These are phyloP conservation scores for Syzygium grande DNA, from an alignment of 345 rosid species.

Conservation along the genomic window DNA sequence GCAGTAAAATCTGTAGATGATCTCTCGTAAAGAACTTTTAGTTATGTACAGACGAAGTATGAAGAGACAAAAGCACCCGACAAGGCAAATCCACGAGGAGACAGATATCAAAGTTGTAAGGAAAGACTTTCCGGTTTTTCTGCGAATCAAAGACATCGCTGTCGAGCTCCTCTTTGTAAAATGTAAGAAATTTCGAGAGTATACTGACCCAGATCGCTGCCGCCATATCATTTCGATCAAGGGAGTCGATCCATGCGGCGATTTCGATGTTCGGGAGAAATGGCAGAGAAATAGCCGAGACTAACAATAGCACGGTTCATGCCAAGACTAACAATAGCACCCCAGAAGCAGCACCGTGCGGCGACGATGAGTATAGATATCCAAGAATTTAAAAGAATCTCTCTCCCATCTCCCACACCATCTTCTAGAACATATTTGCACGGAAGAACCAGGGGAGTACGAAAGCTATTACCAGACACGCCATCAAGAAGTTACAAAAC, in stretches of 20 bases:
- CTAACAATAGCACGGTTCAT: neutral
- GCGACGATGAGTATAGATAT: neutral
- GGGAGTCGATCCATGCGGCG: neutral
- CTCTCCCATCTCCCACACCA: neutral
- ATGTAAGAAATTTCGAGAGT: neutral
- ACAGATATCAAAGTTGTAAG: neutral
- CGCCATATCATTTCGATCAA: neutral
- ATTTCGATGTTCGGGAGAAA: neutral
- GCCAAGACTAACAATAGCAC: neutral
- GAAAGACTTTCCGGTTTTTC: neutral
- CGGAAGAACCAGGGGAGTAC: conserved; percentile 71
- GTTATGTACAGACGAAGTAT: neutral
- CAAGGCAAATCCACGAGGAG: neutral
- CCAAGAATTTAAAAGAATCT: neutral
- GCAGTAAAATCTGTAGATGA: neutral
- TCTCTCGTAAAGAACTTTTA: neutral
- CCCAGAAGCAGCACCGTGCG: neutral
- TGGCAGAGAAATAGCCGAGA: too few species aligned
- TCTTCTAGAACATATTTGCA: conserved; percentile 35
- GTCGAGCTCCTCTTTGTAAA: neutral
- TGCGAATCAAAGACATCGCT: neutral
- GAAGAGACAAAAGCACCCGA: neutral
- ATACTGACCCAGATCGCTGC: neutral
- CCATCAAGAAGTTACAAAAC: conserved; percentile 66
- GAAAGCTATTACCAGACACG: conserved; percentile 61